A percentile compares a stretch with the other conserved stretches of the same genome.
These are phyloP conservation scores for Aspergillus biplanus DNA, from an alignment of 495 filamentous ascomycete species.

Conservation along the genomic window DNA sequence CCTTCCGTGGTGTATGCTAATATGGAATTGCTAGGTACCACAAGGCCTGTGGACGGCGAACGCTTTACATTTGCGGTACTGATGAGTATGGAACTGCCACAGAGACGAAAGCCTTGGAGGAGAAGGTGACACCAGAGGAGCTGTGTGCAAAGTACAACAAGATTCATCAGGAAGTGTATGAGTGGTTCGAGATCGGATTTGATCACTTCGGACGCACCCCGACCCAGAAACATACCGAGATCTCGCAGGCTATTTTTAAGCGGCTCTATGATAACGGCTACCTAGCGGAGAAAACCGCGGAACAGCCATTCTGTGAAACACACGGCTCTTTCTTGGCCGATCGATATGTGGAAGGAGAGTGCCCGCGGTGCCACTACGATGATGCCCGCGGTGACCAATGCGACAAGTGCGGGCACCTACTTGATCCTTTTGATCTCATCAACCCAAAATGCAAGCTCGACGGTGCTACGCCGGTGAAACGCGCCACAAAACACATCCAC, in stretches of 20 bases:
- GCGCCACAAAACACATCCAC: constrained; percentile 75
- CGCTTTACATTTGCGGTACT: constrained; percentile 57
- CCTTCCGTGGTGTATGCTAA: constrained; percentile 23
- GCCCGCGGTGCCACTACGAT: constrained; percentile 75
- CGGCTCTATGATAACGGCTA: constrained; percentile 80
- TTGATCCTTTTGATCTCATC: constrained; percentile 72
- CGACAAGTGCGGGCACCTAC: constrained; percentile 79
- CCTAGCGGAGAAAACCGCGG: constrained; percentile 73
- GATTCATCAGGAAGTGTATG: constrained; percentile 82
- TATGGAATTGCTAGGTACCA: constrained; percentile 60
- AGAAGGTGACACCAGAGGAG: constrained; percentile 68
- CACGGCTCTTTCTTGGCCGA: constrained; percentile 89
- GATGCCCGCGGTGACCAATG: constrained; percentile 88
- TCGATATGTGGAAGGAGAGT: constrained; percentile 90
- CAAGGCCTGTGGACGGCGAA: constrained; percentile 67
- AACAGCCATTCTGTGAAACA: constrained; percentile 83
- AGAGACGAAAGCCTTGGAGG: constrained; percentile 76
- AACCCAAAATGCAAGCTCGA: constrained; percentile 78
- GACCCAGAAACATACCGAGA: constrained; percentile 78
- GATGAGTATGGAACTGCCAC: constrained; percentile 84
- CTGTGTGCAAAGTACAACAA: constrained; percentile 86
- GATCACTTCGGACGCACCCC: constrained; percentile 86
- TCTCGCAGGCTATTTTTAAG: constrained; percentile 83
- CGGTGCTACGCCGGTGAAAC: constrained; percentile 71
- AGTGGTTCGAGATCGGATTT: constrained; percentile 86